Evolutionary conservation across 805 yeast species (phyloP), one percentile per base, ranked within the genome.

Genomic region (Lachancea cidri): DNA sequence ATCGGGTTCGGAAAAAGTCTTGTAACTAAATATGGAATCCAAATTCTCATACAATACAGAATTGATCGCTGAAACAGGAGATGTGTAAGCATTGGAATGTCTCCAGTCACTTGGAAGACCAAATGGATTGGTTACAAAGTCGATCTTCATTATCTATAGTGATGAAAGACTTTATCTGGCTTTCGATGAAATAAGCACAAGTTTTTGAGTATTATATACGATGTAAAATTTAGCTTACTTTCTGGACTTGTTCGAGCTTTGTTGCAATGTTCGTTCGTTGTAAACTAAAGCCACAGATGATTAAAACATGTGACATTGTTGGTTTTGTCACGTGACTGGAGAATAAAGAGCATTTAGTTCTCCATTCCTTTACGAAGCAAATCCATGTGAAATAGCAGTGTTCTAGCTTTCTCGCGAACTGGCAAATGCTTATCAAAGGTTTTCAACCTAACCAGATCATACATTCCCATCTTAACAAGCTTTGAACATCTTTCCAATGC

Each of bases 11-110:
- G 79, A 81, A 32, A 77, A 68, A 11, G 87, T 72, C 49, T 81
- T 79, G 64, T 83, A 89, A 45, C 81, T 73, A 67, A 86, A 86
- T 47, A 84, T 70, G 47, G 74, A 71, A 45, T 71, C 32, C 71
- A 70, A 42, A 71, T 57, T 56, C 45, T 74, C 57, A 54, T 78
- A 80, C 22, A 81, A 57, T 4, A 82, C 70, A 42, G 81, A 76
- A 41, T 71, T 64, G 45, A 81, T 68, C 25, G 79, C 65, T 36
- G 77, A 72, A 36, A 68, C 66, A 11, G 85, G 77, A 17, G 81
- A 70, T 17, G 79, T 72, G 53, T 78, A 74, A 27, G 65, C 67
- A 9, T 73, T 68, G 34, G 80, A 54, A 29, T 68, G 62, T 39
- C 64, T 62, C 6, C 84, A 83, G 55, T 79, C 83, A 16, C 72